phyloP scores from a whole-genome alignment of 371 early-diverging fungal genomes.

The Zopfochytrium polystomum region DNA sequence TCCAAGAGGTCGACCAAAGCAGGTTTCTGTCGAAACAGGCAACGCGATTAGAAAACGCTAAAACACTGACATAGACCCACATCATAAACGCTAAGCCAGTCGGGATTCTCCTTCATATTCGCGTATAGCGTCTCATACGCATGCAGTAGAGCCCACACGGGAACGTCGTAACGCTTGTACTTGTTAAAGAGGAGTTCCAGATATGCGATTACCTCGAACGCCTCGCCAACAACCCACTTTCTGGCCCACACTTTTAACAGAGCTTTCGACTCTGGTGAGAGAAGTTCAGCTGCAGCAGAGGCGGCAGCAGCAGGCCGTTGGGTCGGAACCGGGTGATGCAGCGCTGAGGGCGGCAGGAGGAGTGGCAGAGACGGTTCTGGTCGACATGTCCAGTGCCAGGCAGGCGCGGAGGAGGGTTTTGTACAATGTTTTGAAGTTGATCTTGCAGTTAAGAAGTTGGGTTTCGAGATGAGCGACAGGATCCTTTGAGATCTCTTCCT shows the following conservation, averaged over 20 bases:
- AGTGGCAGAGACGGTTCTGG: too few relatives aligned
- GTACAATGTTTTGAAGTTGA: slow-evolving; percentile 36
- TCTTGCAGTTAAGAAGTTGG: slow-evolving; percentile 21
- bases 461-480: too few relatives aligned
- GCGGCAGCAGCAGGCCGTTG: too few relatives aligned
- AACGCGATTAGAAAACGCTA: neutral
- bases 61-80: slow-evolving; percentile 1
- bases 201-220: slow-evolving; percentile 39
- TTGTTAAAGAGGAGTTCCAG: slow-evolving; percentile 44
- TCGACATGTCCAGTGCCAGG: slow-evolving; percentile 40
- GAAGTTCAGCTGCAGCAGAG: slow-evolving; percentile 32
- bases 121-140: slow-evolving; percentile 43
- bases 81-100: slow-evolving; percentile 24
- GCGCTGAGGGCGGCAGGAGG: too few relatives aligned
- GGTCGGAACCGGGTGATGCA: too few relatives aligned
- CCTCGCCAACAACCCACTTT: slow-evolving; percentile 45
- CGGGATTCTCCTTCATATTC: slow-evolving; percentile 26
- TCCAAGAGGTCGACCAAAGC: slow-evolving; percentile 36
- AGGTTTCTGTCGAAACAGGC: slow-evolving; percentile 20
- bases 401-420: slow-evolving; percentile 39
- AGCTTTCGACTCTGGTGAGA: slow-evolving; percentile 40
- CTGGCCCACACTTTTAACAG: slow-evolving; percentile 18
- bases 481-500: too few relatives aligned
- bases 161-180: slow-evolving; percentile 42
- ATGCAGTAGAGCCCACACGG: slow-evolving; percentile 35